Evolutionary conservation across 2,329 filamentous ascomycete genomes (phyloP).

Genomic region (Aureobasidium zeae): DNA sequence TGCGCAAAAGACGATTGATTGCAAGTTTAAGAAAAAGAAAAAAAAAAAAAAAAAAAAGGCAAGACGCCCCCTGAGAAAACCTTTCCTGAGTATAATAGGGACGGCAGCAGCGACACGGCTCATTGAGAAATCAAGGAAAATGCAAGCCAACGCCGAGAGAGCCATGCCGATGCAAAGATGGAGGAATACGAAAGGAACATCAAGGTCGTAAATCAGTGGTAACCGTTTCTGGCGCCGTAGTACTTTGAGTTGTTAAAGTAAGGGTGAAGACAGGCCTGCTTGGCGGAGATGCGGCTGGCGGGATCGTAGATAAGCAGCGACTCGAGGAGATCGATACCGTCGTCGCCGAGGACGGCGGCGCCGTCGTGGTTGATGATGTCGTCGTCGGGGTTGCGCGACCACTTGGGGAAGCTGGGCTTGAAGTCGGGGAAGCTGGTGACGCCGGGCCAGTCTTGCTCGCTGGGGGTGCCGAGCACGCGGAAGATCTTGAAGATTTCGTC

Average conservation of each 20-base stretch:
- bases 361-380: constrained; percentile 54
- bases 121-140: background rate
- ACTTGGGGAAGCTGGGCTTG: constrained; percentile 87
- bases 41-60: too few species aligned
- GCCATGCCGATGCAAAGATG: constrained; percentile 13
- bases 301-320: constrained; percentile 78
- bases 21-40: constrained; percentile 5
- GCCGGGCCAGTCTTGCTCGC: constrained; percentile 75
- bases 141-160: constrained; percentile 8
- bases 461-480: constrained; percentile 70
- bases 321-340: constrained; percentile 59
- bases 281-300: constrained; percentile 76
- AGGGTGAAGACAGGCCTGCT: constrained; percentile 73
- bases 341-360: constrained; percentile 52
- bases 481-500: constrained; percentile 95
- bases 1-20: constrained; percentile 9
- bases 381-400: constrained; percentile 60
- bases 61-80: constrained; percentile 8
- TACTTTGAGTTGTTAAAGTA: constrained; percentile 51
- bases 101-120: constrained; percentile 9
- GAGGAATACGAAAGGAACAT: constrained; percentile 14
- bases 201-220: constrained; percentile 17
- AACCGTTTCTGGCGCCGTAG: constrained; percentile 20
- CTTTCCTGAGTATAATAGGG: constrained; percentile 14
- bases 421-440: constrained; percentile 93